phyloP scores from a whole-genome alignment of 2,329 filamentous ascomycete genomes.

The Emmonsia crescens region DNA sequence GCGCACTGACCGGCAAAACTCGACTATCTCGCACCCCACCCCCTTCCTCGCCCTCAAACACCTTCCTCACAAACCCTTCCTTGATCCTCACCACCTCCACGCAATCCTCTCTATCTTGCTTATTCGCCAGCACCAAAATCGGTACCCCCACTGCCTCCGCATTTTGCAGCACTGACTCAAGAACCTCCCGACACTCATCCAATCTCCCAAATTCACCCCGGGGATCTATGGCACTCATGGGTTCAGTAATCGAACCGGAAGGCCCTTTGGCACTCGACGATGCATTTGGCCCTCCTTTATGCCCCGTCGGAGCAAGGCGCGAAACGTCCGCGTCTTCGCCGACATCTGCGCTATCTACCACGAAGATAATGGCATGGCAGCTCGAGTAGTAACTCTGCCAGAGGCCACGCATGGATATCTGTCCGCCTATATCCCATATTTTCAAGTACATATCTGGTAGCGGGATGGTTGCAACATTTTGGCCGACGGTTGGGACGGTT shows the following conservation, averaged over 20 bases:
- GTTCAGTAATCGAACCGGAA: slow-evolving; percentile 21
- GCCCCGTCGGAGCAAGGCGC: slow-evolving; percentile 22
- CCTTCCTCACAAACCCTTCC: slow-evolving; percentile 86
- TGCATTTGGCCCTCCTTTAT: slow-evolving; percentile 3
- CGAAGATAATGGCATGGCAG: slow-evolving; percentile 95
- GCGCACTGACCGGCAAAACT: slow-evolving; percentile 82
- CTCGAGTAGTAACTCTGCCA: slow-evolving; percentile 95
- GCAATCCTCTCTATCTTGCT: slow-evolving; percentile 94
- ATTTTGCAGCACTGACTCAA: slow-evolving; percentile 82
- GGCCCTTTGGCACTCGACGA: neutral
- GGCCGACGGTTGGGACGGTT: slow-evolving; percentile 92
- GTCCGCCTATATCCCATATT: slow-evolving; percentile 96
- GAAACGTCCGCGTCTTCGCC: slow-evolving; percentile 64
- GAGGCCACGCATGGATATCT: slow-evolving; percentile 74
- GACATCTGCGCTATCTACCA: slow-evolving; percentile 90
- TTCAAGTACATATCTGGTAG: slow-evolving; percentile 94
- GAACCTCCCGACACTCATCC: slow-evolving; percentile 77
- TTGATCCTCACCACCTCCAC: slow-evolving; percentile 97
- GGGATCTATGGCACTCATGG: slow-evolving; percentile 27
- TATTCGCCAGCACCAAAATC: slow-evolving; percentile 85
- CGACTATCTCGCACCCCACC: slow-evolving; percentile 77
- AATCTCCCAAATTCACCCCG: slow-evolving; percentile 44
- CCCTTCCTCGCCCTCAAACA: slow-evolving; percentile 90
- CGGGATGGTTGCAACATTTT: slow-evolving; percentile 87
- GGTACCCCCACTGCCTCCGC: slow-evolving; percentile 85